Percentiles rank a stretch among this genome's conserved stretches.
phyloP scores from a whole-genome alignment of 1,284 basidiomycete species.

The Salmacisia buchloeana region DNA sequence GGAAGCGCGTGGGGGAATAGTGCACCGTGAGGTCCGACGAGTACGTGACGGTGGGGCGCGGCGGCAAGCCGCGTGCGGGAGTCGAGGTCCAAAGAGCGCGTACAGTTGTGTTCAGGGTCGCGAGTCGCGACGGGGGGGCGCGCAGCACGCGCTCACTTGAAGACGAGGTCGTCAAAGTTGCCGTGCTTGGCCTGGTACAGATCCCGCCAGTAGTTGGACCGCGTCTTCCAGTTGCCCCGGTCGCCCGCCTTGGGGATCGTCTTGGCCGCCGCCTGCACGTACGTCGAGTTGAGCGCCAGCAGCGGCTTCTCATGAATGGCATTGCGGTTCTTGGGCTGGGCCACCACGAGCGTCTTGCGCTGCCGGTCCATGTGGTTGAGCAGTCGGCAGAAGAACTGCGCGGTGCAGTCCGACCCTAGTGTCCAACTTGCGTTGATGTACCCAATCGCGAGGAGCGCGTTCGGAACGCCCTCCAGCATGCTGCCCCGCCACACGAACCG shows the following conservation, averaged over 20 bases:
- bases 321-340: conserved; percentile 1
- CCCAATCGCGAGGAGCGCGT: conserved; percentile 37
- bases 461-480: conserved; percentile 48
- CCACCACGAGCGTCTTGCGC: conserved; percentile 2
- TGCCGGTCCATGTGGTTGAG: conserved; percentile 22
- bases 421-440: conserved; percentile 50
- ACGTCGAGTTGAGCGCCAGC: conserved; percentile 45
- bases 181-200: conserved; percentile 31
- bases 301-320: conserved; percentile 23
- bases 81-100: no score
- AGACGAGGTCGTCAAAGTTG: conserved; percentile 19
- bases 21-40: no score
- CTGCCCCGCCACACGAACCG: conserved; percentile 41
- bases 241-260: conserved; percentile 40
- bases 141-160: conserved; percentile 18
- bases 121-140: no score
- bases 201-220: conserved; percentile 40
- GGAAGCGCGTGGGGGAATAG: no score
- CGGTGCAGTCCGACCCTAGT: conserved; percentile 42
- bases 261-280: conserved; percentile 36
- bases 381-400: conserved; percentile 33
- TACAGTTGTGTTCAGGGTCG: no score
- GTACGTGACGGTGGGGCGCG: no score
- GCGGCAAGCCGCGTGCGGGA: no score
- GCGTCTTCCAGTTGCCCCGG: conserved; percentile 30